Evolutionary conservation across 2,329 filamentous ascomycete genomes (phyloP).

Genomic region (Metarhizium humberi): DNA sequence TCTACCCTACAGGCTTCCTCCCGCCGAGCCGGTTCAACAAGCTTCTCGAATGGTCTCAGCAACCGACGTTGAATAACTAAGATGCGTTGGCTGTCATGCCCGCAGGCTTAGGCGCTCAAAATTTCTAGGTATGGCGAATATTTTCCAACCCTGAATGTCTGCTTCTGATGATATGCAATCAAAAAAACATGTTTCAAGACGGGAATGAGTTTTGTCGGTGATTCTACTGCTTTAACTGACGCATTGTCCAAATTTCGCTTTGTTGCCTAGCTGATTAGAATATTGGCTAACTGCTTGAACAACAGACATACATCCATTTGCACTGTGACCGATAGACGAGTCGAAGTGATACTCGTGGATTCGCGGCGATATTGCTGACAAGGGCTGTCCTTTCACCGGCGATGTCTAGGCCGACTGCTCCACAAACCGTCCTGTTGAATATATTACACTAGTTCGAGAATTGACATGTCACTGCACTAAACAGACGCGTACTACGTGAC

Average conservation of each 20-base stretch:
- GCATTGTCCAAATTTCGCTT: not conserved
- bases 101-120: not conserved
- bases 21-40: not conserved
- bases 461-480: not conserved
- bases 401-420: too few relatives aligned
- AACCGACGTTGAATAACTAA: slow-evolving; percentile 7
- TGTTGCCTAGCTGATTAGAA: not conserved
- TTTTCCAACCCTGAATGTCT: not conserved
- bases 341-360: not conserved
- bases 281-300: not conserved
- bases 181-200: slow-evolving; percentile 28
- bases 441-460: too few relatives aligned
- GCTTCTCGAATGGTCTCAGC: slow-evolving; percentile 5
- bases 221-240: slow-evolving; percentile 16
- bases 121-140: not conserved
- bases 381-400: too few relatives aligned
- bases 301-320: too few relatives aligned
- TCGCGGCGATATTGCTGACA: not conserved
- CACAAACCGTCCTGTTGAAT: too few relatives aligned
- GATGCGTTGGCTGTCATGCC: not conserved
- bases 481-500: too few relatives aligned
- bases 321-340: too few relatives aligned
- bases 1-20: slow-evolving; percentile 7
- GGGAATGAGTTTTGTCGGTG: slow-evolving; percentile 25
- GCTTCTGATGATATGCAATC: slow-evolving; percentile 11